A percentile compares a stretch with the other conserved stretches of the same genome.
Evolutionary conservation across 108 stramenopile genomes (phyloP).

Genomic region (Skeletonema potamos): DNA sequence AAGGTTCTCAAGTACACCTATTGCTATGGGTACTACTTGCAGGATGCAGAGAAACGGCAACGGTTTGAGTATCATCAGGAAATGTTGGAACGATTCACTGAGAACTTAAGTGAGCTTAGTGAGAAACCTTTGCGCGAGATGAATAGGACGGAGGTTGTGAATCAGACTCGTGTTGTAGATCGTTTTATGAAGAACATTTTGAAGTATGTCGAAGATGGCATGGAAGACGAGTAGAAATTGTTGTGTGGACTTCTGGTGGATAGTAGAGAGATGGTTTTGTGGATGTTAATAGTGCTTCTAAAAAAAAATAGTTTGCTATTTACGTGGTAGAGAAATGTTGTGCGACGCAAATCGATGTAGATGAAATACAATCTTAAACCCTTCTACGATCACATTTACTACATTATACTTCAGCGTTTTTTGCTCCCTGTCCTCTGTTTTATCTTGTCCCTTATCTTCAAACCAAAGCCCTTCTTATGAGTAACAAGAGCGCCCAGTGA

Average conservation of each 20-base stretch:
- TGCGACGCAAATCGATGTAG: background rate
- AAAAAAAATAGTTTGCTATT: no score
- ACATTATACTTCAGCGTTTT: background rate
- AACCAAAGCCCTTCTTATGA: conserved; percentile 18
- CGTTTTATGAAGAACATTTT: conserved; percentile 92
- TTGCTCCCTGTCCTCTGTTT: background rate
- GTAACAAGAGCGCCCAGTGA: conserved; percentile 21
- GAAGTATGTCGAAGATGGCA: conserved; percentile 85
- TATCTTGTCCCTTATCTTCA: conserved; percentile 8
- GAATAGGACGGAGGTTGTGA: conserved; percentile 95
- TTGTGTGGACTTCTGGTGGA: no score
- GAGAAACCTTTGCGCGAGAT: conserved; percentile 86
- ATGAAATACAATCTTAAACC: background rate
- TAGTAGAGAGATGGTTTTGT: background rate
- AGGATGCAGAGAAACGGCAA: conserved; percentile 61
- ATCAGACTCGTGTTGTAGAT: conserved; percentile 94
- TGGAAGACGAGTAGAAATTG: no score
- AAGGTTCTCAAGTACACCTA: conserved; percentile 97
- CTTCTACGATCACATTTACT: background rate
- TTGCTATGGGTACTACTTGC: conserved; percentile 92
- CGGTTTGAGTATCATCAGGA: conserved; percentile 99
- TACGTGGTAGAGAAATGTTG: background rate
- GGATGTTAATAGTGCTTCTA: no score
- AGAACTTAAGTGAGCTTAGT: conserved; percentile 86
- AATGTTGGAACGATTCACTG: conserved; percentile 97